Evolutionary conservation across 345 rosid species (phyloP).

Genomic region (Bretschneidera sinensis): DNA sequence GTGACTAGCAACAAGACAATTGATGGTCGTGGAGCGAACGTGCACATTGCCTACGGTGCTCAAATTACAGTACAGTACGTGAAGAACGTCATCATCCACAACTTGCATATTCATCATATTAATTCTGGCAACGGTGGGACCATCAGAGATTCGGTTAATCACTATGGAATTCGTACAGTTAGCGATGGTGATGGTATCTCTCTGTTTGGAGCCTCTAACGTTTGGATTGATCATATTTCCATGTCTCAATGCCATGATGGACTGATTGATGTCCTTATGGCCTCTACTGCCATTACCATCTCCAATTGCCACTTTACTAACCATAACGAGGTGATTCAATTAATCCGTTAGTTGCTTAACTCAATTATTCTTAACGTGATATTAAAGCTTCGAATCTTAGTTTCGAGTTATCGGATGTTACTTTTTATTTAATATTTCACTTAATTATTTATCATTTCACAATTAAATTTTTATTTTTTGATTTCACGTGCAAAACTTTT

Average conservation of each 20-base stretch:
- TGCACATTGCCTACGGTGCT: slow-evolving; percentile 57
- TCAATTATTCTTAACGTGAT: too few species aligned
- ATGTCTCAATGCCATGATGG: slow-evolving; percentile 54
- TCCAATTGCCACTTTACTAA: slow-evolving; percentile 64
- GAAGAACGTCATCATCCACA: slow-evolving; percentile 67
- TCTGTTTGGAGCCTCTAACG: slow-evolving; percentile 47
- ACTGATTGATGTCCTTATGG: slow-evolving; percentile 49
- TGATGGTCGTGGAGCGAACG: slow-evolving; percentile 67
- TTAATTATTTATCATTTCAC: too few species aligned
- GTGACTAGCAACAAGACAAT: slow-evolving; percentile 59
- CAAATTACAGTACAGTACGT: slow-evolving; percentile 65
- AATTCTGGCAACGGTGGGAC: slow-evolving; percentile 40
- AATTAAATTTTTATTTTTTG: too few species aligned
- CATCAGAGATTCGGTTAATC: slow-evolving; percentile 61
- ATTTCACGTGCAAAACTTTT: too few species aligned
- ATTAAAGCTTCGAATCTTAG: too few species aligned
- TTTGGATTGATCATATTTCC: slow-evolving; percentile 74
- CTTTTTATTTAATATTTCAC: too few species aligned
- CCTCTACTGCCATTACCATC: slow-evolving; percentile 59
- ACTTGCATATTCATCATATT: slow-evolving; percentile 50
- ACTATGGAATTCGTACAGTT: slow-evolving; percentile 39
- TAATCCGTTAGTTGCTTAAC: too few species aligned
- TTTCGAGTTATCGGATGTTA: too few species aligned
- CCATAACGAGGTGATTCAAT: slow-evolving; percentile 66
- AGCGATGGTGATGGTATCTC: slow-evolving; percentile 71